Conservation (phyloP, 75 land plant genomes). For the Cupressus sempervirens region DNA sequence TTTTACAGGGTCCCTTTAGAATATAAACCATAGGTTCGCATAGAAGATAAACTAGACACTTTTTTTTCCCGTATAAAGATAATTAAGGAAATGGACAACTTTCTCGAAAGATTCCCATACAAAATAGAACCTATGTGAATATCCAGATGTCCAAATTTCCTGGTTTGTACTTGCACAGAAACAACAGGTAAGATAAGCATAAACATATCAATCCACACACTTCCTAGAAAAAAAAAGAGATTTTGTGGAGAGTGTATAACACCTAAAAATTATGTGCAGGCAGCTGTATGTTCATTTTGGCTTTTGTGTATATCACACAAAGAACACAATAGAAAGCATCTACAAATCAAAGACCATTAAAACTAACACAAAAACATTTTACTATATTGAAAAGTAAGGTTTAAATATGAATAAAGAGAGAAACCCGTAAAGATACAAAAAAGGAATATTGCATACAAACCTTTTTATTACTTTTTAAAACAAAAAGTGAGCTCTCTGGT, state of each 20-base stretch:
- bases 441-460: constrained; percentile 21
- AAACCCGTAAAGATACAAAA: not conserved
- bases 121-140: not conserved
- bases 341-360: not conserved
- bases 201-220: not conserved
- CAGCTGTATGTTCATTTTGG: not conserved
- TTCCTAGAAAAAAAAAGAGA: not conserved
- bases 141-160: not conserved
- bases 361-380: not conserved
- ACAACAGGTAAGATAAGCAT: not conserved
- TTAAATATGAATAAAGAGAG: not conserved
- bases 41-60: not conserved
- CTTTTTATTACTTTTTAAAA: constrained; percentile 93
- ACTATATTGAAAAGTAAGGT: not conserved
- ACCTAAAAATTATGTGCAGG: not conserved
- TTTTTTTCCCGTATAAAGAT: not conserved
- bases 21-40: not conserved
- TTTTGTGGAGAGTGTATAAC: not conserved
- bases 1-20: not conserved
- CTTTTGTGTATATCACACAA: not conserved
- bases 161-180: not conserved
- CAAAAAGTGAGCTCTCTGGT: constrained; percentile 95
- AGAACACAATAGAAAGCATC: not conserved
- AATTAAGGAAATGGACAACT: not conserved
- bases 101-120: not conserved